Evolutionary conservation across 2,329 filamentous ascomycete genomes (phyloP).

Genomic region (Microdochium nivale): DNA sequence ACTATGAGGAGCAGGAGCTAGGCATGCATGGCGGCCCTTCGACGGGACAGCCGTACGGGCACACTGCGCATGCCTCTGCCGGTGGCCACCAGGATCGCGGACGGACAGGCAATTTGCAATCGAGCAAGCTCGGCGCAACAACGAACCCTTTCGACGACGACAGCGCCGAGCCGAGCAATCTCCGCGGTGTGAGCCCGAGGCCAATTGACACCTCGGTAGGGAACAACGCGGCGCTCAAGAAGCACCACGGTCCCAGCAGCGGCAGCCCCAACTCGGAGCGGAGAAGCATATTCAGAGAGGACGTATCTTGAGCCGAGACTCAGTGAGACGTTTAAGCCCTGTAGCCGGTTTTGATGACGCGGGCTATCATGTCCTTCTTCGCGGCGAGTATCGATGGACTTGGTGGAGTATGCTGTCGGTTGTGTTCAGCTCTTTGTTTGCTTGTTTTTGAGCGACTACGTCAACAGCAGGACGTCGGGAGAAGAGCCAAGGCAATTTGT

Average conservation of each 20-base stretch:
- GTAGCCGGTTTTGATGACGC: too few species aligned
- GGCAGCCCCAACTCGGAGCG: conserved; percentile 1
- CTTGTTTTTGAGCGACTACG: too few species aligned
- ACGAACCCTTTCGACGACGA: conserved; percentile 64
- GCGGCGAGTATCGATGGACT: too few species aligned
- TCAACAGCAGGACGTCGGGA: too few species aligned
- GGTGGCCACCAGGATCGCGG: conserved; percentile 21
- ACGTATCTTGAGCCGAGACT: neutral
- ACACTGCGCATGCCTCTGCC: conserved; percentile 20
- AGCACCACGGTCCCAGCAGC: conserved; percentile 6
- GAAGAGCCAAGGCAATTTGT: too few species aligned
- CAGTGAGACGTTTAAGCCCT: too few species aligned
- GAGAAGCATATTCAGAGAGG: neutral
- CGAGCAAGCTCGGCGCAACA: conserved; percentile 12
- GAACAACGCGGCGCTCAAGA: neutral
- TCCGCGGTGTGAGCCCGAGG: conserved; percentile 67
- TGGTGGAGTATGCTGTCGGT: too few species aligned
- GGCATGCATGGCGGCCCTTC: conserved; percentile 30
- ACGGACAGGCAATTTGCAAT: conserved; percentile 21
- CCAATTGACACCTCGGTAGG: conserved; percentile 48
- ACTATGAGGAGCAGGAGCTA: conserved; percentile 72
- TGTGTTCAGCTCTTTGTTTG: too few species aligned
- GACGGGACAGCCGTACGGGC: conserved; percentile 22
- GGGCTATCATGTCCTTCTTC: too few species aligned
- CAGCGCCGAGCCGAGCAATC: conserved; percentile 50